phyloP scores from a whole-genome alignment of 805 yeast species.

The Torulaspora microellipsoides region DNA sequence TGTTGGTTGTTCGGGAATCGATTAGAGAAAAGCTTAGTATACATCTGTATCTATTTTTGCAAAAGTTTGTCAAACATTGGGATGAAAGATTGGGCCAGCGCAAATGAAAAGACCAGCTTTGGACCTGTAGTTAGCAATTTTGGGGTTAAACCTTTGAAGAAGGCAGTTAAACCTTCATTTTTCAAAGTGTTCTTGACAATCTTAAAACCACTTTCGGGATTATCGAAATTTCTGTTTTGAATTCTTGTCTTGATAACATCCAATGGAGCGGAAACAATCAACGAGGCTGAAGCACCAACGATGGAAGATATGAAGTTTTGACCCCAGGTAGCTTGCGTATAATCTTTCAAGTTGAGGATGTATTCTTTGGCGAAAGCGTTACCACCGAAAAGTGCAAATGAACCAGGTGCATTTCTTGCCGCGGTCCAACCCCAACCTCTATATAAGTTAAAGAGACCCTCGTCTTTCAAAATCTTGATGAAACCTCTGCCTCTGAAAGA shows the following conservation, averaged over 20 bases:
- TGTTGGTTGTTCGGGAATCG: no score
- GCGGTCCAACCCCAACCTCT: slow-evolving; percentile 99
- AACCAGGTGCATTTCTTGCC: slow-evolving; percentile 99
- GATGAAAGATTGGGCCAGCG: slow-evolving; percentile 92
- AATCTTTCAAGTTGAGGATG: slow-evolving; percentile 79
- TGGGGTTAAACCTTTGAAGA: slow-evolving; percentile 96
- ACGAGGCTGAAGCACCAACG: slow-evolving; percentile 93
- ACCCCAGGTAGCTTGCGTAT: slow-evolving; percentile 86
- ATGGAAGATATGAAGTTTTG: slow-evolving; percentile 95
- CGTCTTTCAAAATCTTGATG: slow-evolving; percentile 76
- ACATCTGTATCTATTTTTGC: slow-evolving; percentile 23
- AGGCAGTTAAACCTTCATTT: slow-evolving; percentile 84
- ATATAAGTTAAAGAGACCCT: slow-evolving; percentile 80
- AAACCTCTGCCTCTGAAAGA: slow-evolving; percentile 98
- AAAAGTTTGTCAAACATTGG: slow-evolving; percentile 87
- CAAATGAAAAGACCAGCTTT: slow-evolving; percentile 95
- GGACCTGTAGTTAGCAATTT: slow-evolving; percentile 97
- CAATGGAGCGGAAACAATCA: slow-evolving; percentile 94
- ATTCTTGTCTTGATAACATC: slow-evolving; percentile 98
- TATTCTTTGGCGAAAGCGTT: slow-evolving; percentile 98
- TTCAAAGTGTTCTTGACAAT: slow-evolving; percentile 89
- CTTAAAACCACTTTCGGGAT: slow-evolving; percentile 89
- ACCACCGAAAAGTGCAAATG: slow-evolving; percentile 96
- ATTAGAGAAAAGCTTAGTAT: not conserved
- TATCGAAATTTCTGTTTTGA: slow-evolving; percentile 92